Base-by-base conservation (phyloP, 2,329 filamentous ascomycete species). In the Neopestalotiopsis sp. region DNA sequence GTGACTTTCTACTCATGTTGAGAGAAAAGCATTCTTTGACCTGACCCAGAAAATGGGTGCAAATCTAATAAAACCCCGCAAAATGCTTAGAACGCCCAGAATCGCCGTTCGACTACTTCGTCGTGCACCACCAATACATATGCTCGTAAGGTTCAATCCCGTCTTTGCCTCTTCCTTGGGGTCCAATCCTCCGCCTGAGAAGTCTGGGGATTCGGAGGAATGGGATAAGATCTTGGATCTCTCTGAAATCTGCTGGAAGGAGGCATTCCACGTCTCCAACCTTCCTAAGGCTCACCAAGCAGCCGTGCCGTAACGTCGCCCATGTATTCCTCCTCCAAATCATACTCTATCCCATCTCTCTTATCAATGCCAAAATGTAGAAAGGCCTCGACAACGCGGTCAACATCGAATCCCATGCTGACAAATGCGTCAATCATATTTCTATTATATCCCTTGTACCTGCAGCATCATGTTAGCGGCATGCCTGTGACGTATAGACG, bases 361-460 rank as follows among this genome's bases (percentile, higher is more conserved):
- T 89, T 88, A 71, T 95, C 93, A 73, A 97, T 95, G 5, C 93
- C 92, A 7, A 96, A 91, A 70, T 88, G 92, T 66, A 91, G 87
- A 76, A 98, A 97, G 0, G 94, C 93, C 10, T 92, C 88, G 0
- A 98, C 94, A 1, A 98, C 94, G n/a, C 88, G 87, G 63, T 95
- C 92, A 1, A 97, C 88, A 68, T 94, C 91, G 75, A 98, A 98
- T 12, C 95, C 95, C 95, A 98, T 98, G 74, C 85, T 88, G 17
- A 93, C 90, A 74, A 98, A 98, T 4, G 92, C 88, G 76, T 96
- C 90, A 72, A 98, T 89, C 56, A 98, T 86, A 40, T 92, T 88
- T 76, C 91, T 92, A 81, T 94, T 95, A 81, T 97, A 98, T 2
- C 96, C 95, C 72, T 92, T 88, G 77, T 97, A 98, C 71, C 92